These are phyloP conservation scores for Stramenopiles sp. DNA, from an alignment of 352 stramenopile genomes.

Conservation along the genomic window DNA sequence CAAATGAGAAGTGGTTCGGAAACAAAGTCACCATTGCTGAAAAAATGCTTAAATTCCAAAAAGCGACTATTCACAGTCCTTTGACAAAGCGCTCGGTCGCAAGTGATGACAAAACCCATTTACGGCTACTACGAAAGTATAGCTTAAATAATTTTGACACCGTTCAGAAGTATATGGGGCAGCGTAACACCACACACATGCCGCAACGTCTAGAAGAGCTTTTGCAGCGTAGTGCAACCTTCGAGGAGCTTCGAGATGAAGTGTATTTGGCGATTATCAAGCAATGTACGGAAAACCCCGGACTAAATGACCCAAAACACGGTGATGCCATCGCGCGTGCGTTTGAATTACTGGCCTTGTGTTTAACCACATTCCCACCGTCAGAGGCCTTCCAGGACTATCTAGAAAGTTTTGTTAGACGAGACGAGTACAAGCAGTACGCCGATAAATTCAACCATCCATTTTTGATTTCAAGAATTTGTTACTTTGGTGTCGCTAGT, in stretches of 20 bases:
- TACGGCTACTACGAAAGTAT: not conserved
- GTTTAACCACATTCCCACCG: not conserved
- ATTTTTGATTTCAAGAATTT: not conserved
- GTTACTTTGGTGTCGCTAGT: not conserved
- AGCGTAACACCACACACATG: not conserved
- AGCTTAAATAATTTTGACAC: not conserved
- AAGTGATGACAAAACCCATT: not conserved
- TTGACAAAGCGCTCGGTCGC: not conserved
- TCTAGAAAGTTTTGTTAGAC: not conserved
- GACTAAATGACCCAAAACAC: not conserved
- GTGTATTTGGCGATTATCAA: not conserved
- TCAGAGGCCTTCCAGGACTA: not conserved
- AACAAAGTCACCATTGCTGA: not conserved
- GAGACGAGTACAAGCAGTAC: not conserved
- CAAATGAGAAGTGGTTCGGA: not conserved
- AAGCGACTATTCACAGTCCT: not conserved
- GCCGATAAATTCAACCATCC: not conserved
- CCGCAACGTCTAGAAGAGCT: not conserved
- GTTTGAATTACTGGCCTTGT: not conserved
- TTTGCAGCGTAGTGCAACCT: not conserved
- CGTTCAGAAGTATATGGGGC: not conserved
- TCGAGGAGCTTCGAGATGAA: not conserved
- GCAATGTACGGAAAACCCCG: not conserved
- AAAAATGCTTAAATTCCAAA: not conserved
- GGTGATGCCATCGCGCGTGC: not conserved